phyloP scores from a whole-genome alignment of 1,284 basidiomycete species.

The Cutaneotrichosporon cyanovorans region DNA sequence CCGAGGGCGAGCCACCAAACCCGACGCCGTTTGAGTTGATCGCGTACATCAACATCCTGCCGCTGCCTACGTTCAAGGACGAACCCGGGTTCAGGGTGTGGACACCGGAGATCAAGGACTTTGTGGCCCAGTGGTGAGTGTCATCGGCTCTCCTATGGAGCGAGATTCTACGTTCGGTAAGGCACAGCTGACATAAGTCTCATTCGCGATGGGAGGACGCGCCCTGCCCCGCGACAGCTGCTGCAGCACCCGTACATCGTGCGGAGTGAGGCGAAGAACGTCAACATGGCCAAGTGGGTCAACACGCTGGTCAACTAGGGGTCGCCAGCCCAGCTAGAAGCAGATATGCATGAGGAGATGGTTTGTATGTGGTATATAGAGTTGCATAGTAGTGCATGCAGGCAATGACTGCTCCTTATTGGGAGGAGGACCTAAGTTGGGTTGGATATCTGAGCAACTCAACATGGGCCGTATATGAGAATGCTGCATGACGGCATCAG shows the following conservation, averaged over 20 bases:
- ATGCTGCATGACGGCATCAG: too few relatives aligned
- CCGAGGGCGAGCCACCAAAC: constrained; percentile 53
- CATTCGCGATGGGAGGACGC: constrained; percentile 48
- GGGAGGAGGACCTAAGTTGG: too few relatives aligned
- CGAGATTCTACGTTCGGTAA: too few relatives aligned
- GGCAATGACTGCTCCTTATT: too few relatives aligned
- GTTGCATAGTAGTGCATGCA: too few relatives aligned
- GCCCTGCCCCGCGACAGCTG: constrained; percentile 80
- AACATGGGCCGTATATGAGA: too few relatives aligned
- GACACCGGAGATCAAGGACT: constrained; percentile 84
- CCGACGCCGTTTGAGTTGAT: constrained; percentile 88
- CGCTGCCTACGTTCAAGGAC: constrained; percentile 66
- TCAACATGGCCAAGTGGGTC: constrained; percentile 86
- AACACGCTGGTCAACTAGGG: constrained; percentile 19
- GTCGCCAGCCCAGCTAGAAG: too few relatives aligned
- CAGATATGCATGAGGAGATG: neutral
- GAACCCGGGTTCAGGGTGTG: constrained; percentile 53
- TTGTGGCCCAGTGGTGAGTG: constrained; percentile 81
- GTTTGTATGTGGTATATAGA: too few relatives aligned
- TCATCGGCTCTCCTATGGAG: neutral
- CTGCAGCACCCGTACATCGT: constrained; percentile 81
- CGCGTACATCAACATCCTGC: constrained; percentile 82
- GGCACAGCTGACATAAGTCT: constrained; percentile 21
- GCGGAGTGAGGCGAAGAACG: constrained; percentile 67
- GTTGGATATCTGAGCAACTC: too few relatives aligned